These are phyloP conservation scores for Glycine tomentella DNA, from an alignment of 306 rosid species.

Conservation along the genomic window DNA sequence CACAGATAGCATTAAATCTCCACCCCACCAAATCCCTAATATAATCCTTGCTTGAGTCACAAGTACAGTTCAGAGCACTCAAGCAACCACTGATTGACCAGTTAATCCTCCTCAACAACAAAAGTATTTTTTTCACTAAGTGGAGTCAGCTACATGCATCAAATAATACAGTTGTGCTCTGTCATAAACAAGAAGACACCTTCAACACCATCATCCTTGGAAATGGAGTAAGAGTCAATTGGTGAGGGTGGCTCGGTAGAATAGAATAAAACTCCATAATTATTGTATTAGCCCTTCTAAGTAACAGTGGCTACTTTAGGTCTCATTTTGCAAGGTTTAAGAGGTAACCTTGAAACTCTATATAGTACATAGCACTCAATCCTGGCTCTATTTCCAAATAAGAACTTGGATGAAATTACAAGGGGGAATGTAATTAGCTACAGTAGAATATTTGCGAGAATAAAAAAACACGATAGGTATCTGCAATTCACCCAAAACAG, in stretches of 20 bases:
- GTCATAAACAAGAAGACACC: slow-evolving; percentile 20
- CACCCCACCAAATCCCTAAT: too few relatives aligned
- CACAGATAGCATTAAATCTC: too few relatives aligned
- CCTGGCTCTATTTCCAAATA: slow-evolving; percentile 9
- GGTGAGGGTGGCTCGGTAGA: background rate
- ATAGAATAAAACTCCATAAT: background rate
- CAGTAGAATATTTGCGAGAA: background rate
- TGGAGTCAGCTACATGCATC: background rate
- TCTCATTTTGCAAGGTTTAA: slow-evolving; percentile 4
- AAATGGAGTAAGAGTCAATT: slow-evolving; percentile 17
- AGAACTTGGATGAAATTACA: background rate
- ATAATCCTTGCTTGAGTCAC: too few relatives aligned
- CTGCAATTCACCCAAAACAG: slow-evolving; percentile 25
- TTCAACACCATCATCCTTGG: background rate
- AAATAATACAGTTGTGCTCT: background rate
- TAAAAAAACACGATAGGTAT: too few relatives aligned
- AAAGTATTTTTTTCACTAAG: background rate
- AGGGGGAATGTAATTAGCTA: slow-evolving; percentile 1
- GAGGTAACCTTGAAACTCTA: slow-evolving; percentile 15
- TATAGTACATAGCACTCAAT: background rate
- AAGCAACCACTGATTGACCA: too few relatives aligned
- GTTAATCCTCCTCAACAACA: background rate
- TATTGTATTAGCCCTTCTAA: background rate
- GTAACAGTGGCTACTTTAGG: slow-evolving; percentile 2
- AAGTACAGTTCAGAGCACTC: too few relatives aligned